These are phyloP conservation scores for Termitomyces sp. DNA, from an alignment of 768 basidiomycete species.

Conservation along the genomic window DNA sequence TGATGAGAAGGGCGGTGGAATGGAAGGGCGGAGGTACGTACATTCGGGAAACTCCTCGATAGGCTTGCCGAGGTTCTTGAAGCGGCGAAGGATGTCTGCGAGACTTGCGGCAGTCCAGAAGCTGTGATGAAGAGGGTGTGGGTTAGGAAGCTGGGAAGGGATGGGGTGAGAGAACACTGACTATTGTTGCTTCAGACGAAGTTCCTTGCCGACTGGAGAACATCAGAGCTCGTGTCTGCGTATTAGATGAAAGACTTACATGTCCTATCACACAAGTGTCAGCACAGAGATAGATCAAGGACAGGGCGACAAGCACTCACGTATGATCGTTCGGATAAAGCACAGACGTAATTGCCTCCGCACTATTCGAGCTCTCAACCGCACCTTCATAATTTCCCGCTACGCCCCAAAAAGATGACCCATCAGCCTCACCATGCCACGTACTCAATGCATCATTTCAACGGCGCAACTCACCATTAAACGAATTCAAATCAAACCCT, in stretches of 20 bases:
- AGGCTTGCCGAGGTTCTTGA: slow-evolving; percentile 84
- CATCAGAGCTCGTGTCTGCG: neutral
- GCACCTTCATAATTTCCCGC: slow-evolving; percentile 93
- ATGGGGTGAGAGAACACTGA: slow-evolving; percentile 21
- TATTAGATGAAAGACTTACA: slow-evolving; percentile 34
- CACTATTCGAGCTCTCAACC: slow-evolving; percentile 85
- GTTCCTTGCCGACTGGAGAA: slow-evolving; percentile 74
- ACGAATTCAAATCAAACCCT: slow-evolving; percentile 91
- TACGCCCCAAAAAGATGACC: slow-evolving; percentile 24
- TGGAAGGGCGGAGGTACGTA: slow-evolving; percentile 43
- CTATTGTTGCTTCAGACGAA: slow-evolving; percentile 95
- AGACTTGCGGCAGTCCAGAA: slow-evolving; percentile 91
- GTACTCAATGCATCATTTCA: neutral
- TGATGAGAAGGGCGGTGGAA: neutral
- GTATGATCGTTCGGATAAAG: slow-evolving; percentile 96
- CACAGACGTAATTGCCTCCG: slow-evolving; percentile 91
- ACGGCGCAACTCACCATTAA: slow-evolving; percentile 66
- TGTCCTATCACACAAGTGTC: slow-evolving; percentile 25
- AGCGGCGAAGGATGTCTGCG: slow-evolving; percentile 87
- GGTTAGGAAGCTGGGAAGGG: neutral
- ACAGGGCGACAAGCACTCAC: slow-evolving; percentile 31
- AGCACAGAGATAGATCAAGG: slow-evolving; percentile 1
- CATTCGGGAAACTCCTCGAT: slow-evolving; percentile 83
- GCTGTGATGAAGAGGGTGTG: slow-evolving; percentile 27
- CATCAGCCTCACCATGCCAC: neutral